A percentile compares a stretch with the other conserved stretches of the same genome.
phyloP scores from a whole-genome alignment of 176 grass and related monocot genomes.

The Triticum turgidum region DNA sequence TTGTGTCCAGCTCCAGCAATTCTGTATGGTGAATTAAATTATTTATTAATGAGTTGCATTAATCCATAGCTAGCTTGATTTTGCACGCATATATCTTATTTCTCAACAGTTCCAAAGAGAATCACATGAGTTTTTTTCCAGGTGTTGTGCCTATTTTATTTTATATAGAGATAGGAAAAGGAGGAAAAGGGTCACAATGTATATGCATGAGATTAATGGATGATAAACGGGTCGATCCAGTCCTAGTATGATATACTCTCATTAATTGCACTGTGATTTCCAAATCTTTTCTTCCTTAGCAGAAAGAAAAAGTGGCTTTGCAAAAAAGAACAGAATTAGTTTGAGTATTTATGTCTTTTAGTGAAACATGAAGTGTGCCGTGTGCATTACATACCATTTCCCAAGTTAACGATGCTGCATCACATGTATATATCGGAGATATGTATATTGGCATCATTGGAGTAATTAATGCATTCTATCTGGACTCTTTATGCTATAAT shows the following conservation, averaged over 20 bases:
- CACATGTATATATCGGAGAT: background rate
- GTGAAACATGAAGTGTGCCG: background rate
- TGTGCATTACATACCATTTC: background rate
- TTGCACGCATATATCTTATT: background rate
- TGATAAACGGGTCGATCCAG: background rate
- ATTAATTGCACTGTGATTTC: background rate
- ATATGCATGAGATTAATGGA: background rate
- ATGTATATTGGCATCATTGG: background rate
- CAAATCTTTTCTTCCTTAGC: background rate
- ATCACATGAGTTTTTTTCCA: background rate
- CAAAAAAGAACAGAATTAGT: background rate
- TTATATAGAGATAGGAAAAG: too few relatives aligned
- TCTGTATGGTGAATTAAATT: background rate
- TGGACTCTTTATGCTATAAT: too few relatives aligned
- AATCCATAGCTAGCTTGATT: too few relatives aligned
- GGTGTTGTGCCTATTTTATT: too few relatives aligned
- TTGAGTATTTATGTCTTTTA: background rate
- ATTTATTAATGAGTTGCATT: background rate
- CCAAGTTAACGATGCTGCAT: background rate
- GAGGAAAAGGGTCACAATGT: too few relatives aligned
- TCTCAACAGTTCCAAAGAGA: too few relatives aligned
- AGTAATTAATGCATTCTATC: background rate
- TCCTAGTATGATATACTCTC: background rate
- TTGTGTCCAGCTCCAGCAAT: background rate
- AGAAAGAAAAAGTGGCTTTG: background rate